A percentile compares a stretch with the other conserved stretches of the same genome.
phyloP scores from a whole-genome alignment of 257 asterid genomes.

The Nicotiana noctiflora region DNA sequence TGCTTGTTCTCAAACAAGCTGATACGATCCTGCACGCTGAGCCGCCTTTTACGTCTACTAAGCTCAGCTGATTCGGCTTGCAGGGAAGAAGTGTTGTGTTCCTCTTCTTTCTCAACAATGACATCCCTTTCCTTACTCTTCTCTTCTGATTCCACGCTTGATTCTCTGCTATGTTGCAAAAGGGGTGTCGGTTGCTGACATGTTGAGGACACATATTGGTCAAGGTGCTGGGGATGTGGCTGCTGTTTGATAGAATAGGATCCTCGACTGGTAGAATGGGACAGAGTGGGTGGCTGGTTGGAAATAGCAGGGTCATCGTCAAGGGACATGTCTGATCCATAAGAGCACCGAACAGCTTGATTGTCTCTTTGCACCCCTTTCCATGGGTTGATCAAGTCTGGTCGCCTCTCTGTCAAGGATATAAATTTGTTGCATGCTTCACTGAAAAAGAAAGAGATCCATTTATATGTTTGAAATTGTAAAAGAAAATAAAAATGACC shows the following conservation, averaged over 20 bases:
- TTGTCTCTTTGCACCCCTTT: constrained; percentile 35
- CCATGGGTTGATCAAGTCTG: constrained; percentile 51
- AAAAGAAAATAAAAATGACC: neutral
- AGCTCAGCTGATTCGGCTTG: constrained; percentile 17
- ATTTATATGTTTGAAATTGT: neutral
- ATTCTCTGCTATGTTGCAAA: constrained; percentile 18
- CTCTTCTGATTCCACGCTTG: constrained; percentile 24
- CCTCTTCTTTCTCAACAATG: constrained; percentile 7
- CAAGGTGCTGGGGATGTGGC: neutral
- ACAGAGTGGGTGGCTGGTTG: constrained; percentile 8
- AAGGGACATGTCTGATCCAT: constrained; percentile 43
- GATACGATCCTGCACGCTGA: constrained; percentile 89
- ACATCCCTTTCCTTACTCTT: constrained; percentile 5
- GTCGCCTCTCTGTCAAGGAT: constrained; percentile 53
- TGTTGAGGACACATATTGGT: neutral
- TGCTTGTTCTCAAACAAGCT: constrained; percentile 85
- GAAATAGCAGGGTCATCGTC: constrained; percentile 34
- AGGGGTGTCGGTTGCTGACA: constrained; percentile 7
- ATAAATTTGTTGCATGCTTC: constrained; percentile 72
- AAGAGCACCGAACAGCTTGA: constrained; percentile 49
- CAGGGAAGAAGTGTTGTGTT: constrained; percentile 31
- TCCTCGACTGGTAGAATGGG: constrained; percentile 15
- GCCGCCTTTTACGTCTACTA: constrained; percentile 53
- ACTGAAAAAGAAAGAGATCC: constrained; percentile 24
- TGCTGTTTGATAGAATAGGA: constrained; percentile 6